phyloP scores from a whole-genome alignment of 1,139 yeast species.

The Ogataea hybrid region DNA sequence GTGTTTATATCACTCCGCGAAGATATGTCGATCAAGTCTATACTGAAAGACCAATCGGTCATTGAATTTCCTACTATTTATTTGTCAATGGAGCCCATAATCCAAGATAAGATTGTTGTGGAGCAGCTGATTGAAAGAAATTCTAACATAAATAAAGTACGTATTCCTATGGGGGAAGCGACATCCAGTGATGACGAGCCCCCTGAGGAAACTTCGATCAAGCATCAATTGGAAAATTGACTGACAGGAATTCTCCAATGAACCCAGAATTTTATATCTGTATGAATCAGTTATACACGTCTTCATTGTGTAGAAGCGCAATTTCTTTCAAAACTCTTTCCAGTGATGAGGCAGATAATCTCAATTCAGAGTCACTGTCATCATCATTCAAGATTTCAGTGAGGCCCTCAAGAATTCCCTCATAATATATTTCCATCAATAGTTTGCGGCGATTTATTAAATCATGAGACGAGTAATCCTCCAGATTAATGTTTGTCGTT shows the following conservation, averaged over 20 bases:
- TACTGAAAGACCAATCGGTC: conserved; percentile 37
- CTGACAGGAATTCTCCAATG: too few species aligned
- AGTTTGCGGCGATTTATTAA: conserved; percentile 57
- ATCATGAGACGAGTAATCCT: conserved; percentile 43
- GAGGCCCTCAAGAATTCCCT: conserved; percentile 51
- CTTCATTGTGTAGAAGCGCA: neutral
- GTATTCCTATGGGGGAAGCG: neutral
- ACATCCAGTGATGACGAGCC: conserved; percentile 18
- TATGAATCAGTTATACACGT: too few species aligned
- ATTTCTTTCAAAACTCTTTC: conserved; percentile 11
- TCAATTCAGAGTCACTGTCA: conserved; percentile 18
- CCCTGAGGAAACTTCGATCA: conserved; percentile 21
- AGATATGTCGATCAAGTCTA: conserved; percentile 36
- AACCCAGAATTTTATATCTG: too few species aligned
- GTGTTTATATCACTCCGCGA: conserved; percentile 30
- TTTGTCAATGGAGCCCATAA: conserved; percentile 34
- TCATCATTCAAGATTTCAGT: conserved; percentile 52
- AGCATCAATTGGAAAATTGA: neutral
- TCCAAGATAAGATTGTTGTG: conserved; percentile 15
- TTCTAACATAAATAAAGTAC: too few species aligned
- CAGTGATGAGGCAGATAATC: conserved; percentile 16
- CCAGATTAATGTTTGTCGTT: neutral
- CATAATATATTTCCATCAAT: conserved; percentile 50
- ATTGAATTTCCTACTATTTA: conserved; percentile 76
- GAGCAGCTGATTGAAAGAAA: neutral